Percentiles rank a stretch among this genome's conserved stretches.
Conservation (phyloP, 805 yeast genomes). For the Geotrichum ghanense region DNA sequence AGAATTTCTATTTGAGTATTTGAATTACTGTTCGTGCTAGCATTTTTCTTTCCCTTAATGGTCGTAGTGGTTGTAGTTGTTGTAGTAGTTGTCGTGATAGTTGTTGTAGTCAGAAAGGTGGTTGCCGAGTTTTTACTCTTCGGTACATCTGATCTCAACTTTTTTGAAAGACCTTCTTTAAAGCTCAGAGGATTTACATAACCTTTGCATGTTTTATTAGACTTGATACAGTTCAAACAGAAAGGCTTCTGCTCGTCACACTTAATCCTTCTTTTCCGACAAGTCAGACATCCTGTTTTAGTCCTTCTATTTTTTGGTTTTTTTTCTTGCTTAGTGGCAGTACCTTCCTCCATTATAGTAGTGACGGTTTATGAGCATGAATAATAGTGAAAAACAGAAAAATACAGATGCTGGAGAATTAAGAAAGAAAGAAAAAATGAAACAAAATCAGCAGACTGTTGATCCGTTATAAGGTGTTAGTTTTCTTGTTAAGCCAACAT, state of each 20-base stretch:
- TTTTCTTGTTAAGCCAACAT: too few species aligned
- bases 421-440: too few species aligned
- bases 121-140: too few species aligned
- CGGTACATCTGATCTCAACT: background rate
- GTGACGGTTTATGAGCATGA: too few species aligned
- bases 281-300: conserved; percentile 2
- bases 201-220: conserved; percentile 1
- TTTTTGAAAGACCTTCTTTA: background rate
- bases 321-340: too few species aligned
- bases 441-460: too few species aligned
- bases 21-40: background rate
- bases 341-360: too few species aligned
- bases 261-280: conserved; percentile 3
- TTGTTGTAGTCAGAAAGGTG: background rate
- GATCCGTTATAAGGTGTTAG: too few species aligned
- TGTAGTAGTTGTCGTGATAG: background rate
- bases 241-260: conserved; percentile 2
- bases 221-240: conserved; percentile 2
- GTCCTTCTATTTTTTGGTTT: conserved; percentile 1
- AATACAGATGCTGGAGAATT: too few species aligned
- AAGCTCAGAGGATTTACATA: background rate
- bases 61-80: background rate
- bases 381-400: too few species aligned
- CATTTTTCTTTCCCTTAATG: background rate
- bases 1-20: background rate